Conservation (phyloP, 495 filamentous ascomycete species). For the Chaetomium fimeti region DNA sequence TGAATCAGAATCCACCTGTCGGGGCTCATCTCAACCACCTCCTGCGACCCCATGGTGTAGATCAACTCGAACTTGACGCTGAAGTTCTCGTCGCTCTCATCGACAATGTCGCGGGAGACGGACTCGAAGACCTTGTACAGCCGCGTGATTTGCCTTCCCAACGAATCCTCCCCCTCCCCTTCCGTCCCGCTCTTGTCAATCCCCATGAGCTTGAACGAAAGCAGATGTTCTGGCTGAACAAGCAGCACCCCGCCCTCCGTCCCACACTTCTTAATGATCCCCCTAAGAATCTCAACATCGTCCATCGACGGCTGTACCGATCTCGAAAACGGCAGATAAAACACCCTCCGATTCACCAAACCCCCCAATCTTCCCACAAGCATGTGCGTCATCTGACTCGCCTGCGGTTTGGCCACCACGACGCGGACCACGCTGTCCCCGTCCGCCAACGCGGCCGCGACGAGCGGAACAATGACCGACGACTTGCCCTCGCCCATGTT, state of each 20-base stretch:
- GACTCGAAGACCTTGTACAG: conserved; percentile 44
- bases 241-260: conserved; percentile 54
- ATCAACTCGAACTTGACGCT: conserved; percentile 60
- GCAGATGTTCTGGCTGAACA: conserved; percentile 64
- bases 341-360: conserved; percentile 56
- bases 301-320: conserved; percentile 36
- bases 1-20: conserved; percentile 63
- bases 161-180: not conserved
- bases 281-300: conserved; percentile 35
- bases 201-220: conserved; percentile 66
- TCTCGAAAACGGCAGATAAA: conserved; percentile 63
- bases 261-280: conserved; percentile 51
- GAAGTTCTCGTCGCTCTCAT: conserved; percentile 67
- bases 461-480: conserved; percentile 65
- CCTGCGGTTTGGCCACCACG: conserved; percentile 61
- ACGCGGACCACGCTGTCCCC: conserved; percentile 52
- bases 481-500: conserved; percentile 79
- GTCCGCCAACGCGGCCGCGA: conserved; percentile 58
- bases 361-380: conserved; percentile 60
- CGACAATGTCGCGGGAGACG: conserved; percentile 55
- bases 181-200: conserved; percentile 47
- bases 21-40: conserved; percentile 54
- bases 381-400: conserved; percentile 62
- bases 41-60: conserved; percentile 65
- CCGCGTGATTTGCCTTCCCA: conserved; percentile 38